Evolutionary conservation across 306 rosid genomes (phyloP).

Genomic region (Cyclanthera cordifolia): DNA sequence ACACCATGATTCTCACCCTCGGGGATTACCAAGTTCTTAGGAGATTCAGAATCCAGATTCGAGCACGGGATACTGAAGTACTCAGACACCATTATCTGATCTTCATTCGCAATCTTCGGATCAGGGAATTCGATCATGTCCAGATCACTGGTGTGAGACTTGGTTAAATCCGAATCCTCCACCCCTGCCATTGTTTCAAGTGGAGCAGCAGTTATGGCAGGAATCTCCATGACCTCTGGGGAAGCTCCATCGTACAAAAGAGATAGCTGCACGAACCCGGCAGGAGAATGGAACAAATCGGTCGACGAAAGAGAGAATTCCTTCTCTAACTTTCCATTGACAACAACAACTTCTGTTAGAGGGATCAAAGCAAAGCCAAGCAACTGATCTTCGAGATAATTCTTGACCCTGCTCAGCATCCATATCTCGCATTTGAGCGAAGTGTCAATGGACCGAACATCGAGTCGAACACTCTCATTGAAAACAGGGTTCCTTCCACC

Average conservation of each 20-base stretch:
- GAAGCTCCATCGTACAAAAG: slow-evolving; percentile 52
- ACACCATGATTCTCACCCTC: slow-evolving; percentile 30
- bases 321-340: slow-evolving; percentile 61
- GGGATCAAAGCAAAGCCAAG: slow-evolving; percentile 91
- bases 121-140: slow-evolving; percentile 83
- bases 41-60: slow-evolving; percentile 45
- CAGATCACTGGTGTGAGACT: slow-evolving; percentile 40
- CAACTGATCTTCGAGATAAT: slow-evolving; percentile 93
- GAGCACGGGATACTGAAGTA: slow-evolving; percentile 51
- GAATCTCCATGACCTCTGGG: slow-evolving; percentile 53
- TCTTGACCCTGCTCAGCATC: slow-evolving; percentile 93
- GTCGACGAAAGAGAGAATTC: slow-evolving; percentile 89
- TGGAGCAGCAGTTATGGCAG: slow-evolving; percentile 14
- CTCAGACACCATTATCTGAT: slow-evolving; percentile 78
- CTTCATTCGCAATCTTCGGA: slow-evolving; percentile 68
- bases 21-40: slow-evolving; percentile 38
- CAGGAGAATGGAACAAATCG: slow-evolving; percentile 82
- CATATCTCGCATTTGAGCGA: slow-evolving; percentile 83
- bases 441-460: slow-evolving; percentile 42
- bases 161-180: slow-evolving; percentile 31
- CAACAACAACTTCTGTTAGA: slow-evolving; percentile 39
- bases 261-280: slow-evolving; percentile 74
- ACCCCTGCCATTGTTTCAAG: background rate
- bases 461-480: slow-evolving; percentile 50
- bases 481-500: slow-evolving; percentile 94